These are phyloP conservation scores for Aspergillus pseudoterreus DNA, from an alignment of 2,329 filamentous ascomycete genomes.

Conservation along the genomic window DNA sequence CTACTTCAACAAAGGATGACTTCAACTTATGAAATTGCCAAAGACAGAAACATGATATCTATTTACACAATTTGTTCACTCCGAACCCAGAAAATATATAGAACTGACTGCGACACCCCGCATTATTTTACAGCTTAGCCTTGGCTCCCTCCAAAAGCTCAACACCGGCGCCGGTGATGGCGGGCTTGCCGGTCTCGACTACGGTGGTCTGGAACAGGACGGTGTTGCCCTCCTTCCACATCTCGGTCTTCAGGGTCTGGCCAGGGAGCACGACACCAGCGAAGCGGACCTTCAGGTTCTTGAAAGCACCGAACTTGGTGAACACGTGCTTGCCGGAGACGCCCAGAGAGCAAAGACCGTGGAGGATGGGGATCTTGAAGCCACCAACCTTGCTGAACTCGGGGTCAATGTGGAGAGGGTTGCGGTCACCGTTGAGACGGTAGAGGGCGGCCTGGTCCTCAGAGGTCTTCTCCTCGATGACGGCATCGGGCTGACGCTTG, in stretches of 20 bases:
- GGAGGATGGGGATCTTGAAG: constrained; percentile 90
- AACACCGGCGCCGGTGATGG: constrained; percentile 74
- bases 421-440: constrained; percentile 88
- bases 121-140: constrained; percentile 47
- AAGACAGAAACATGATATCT: constrained; percentile 6
- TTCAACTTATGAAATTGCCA: neutral
- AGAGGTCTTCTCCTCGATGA: constrained; percentile 80
- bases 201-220: constrained; percentile 84
- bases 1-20: neutral
- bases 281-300: constrained; percentile 91
- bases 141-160: constrained; percentile 60
- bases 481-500: constrained; percentile 69
- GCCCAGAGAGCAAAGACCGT: constrained; percentile 95
- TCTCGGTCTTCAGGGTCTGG: constrained; percentile 86
- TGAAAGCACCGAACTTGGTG: constrained; percentile 75
- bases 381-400: constrained; percentile 91
- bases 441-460: constrained; percentile 93
- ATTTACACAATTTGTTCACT: constrained; percentile 17
- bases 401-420: constrained; percentile 94
- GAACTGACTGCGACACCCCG: neutral
- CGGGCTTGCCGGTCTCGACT: constrained; percentile 87
- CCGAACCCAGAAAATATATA: neutral
- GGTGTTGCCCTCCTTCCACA: constrained; percentile 83
- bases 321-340: constrained; percentile 87
- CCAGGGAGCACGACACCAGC: constrained; percentile 80